Evolutionary conservation across 495 filamentous ascomycete genomes (phyloP).

Genomic region (Penicillium pulvis): DNA sequence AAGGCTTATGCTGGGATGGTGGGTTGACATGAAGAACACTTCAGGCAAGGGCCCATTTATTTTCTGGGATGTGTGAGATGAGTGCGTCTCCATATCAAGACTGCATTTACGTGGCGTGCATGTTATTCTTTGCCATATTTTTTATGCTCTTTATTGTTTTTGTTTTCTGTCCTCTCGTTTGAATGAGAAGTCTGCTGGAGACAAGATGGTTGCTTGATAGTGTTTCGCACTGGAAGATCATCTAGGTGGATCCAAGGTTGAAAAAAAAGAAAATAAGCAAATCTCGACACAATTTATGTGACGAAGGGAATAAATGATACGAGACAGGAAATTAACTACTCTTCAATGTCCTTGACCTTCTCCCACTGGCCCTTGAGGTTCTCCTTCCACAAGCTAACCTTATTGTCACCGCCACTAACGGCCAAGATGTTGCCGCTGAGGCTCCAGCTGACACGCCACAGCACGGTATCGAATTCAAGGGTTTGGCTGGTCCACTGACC

Average conservation of each 20-base stretch:
- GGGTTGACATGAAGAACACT: conserved; percentile 36
- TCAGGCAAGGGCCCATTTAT: conserved; percentile 53
- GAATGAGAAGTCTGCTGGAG: not conserved
- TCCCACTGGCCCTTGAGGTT: conserved; percentile 78
- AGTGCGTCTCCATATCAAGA: not conserved
- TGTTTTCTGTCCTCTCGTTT: not conserved
- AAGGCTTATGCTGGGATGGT: conserved; percentile 50
- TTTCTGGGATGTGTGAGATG: conserved; percentile 45
- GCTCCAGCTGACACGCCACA: conserved; percentile 98
- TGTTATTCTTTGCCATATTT: not conserved
- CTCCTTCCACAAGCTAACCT: conserved; percentile 73
- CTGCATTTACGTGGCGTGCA: not conserved
- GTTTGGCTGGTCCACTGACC: conserved; percentile 79
- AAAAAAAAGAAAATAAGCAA: conserved; percentile 12
- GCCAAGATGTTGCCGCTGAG: conserved; percentile 96
- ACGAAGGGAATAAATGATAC: conserved; percentile 21
- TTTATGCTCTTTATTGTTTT: not conserved
- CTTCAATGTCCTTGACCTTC: conserved; percentile 93
- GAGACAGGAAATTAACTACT: conserved; percentile 51
- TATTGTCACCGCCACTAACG: conserved; percentile 92
- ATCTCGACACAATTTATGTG: conserved; percentile 20
- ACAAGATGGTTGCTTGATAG: not conserved
- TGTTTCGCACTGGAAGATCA: conserved; percentile 2
- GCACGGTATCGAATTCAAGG: conserved; percentile 80
- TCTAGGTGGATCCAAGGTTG: conserved; percentile 9